Percentiles rank a stretch among this genome's conserved stretches.
phyloP scores from a whole-genome alignment of 148 eudicot genomes.

The Vaccinium vitisidaea region DNA sequence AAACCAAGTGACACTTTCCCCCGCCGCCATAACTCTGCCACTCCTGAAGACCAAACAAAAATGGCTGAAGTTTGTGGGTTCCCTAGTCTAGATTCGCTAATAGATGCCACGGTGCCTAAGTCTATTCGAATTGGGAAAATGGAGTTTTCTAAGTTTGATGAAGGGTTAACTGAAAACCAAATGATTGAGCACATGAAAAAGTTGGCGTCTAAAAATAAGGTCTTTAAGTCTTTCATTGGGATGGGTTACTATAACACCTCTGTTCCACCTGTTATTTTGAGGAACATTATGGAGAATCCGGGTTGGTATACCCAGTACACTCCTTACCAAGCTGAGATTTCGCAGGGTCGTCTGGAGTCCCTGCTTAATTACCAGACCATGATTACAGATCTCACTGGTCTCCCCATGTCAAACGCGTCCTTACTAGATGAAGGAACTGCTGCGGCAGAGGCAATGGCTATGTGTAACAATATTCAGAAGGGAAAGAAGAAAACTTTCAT shows the following conservation, averaged over 20 bases:
- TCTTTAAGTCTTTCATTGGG: conserved; percentile 83
- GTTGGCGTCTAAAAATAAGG: conserved; percentile 75
- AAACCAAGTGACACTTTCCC: conserved; percentile 86
- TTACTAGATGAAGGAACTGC: conserved; percentile 94
- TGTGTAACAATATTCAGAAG: conserved; percentile 87
- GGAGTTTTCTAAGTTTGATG: conserved; percentile 68
- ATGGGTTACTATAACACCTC: conserved; percentile 91
- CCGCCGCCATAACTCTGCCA: conserved; percentile 86
- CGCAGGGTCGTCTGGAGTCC: conserved; percentile 91
- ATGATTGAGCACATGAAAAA: conserved; percentile 78
- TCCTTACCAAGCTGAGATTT: conserved; percentile 94
- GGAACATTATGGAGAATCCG: conserved; percentile 93
- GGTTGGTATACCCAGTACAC: conserved; percentile 98
- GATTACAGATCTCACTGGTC: conserved; percentile 82
- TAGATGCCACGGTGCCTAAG: conserved; percentile 91
- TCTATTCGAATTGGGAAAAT: conserved; percentile 60
- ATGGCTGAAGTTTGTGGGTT: conserved; percentile 80
- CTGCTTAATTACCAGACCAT: conserved; percentile 80
- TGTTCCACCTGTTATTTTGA: conserved; percentile 85
- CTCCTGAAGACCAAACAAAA: conserved; percentile 63
- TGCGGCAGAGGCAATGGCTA: conserved; percentile 98
- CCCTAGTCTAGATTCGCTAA: conserved; percentile 51
- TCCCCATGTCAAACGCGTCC: conserved; percentile 94
- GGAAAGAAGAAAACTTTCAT: conserved; percentile 90
- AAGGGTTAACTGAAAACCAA: conserved; percentile 83